phyloP scores from a whole-genome alignment of 2,329 filamentous ascomycete species.

The Lojkania enalia region DNA sequence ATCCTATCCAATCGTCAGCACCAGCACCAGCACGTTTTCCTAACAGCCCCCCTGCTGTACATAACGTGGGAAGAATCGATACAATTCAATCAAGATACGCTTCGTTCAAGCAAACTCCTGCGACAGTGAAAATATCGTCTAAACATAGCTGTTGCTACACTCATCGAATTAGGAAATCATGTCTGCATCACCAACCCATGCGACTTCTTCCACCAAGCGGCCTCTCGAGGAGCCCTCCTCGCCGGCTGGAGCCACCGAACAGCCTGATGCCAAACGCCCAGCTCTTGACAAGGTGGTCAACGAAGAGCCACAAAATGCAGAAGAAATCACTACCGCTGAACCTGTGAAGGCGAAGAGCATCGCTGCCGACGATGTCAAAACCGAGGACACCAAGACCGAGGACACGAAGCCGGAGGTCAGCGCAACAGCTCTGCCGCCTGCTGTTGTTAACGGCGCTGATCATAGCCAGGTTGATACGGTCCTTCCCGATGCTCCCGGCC shows the following conservation, averaged over 20 bases:
- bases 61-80: constrained; percentile 56
- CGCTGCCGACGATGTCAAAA: constrained; percentile 37
- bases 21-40: constrained; percentile 88
- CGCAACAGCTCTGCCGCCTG: constrained; percentile 56
- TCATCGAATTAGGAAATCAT: constrained; percentile 41
- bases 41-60: constrained; percentile 74
- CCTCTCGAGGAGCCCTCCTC: constrained; percentile 97
- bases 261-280: constrained; percentile 95
- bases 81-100: constrained; percentile 42
- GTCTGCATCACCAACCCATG: constrained; percentile 52
- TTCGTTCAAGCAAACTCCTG: constrained; percentile 25
- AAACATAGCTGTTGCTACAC: constrained; percentile 22
- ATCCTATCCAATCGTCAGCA: too few species aligned
- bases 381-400: constrained; percentile 30
- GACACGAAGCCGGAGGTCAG: background rate
- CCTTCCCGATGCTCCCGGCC: constrained; percentile 62
- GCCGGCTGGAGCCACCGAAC: constrained; percentile 85
- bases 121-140: constrained; percentile 36
- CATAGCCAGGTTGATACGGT: constrained; percentile 65
- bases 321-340: constrained; percentile 51
- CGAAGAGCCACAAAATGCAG: constrained; percentile 59
- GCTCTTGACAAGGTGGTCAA: constrained; percentile 90
- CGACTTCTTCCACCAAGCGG: constrained; percentile 76
- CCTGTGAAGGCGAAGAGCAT: constrained; percentile 41
- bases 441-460: background rate